Base-by-base conservation (phyloP, 257 asterid genomes). In the Agastache rugosa region DNA sequence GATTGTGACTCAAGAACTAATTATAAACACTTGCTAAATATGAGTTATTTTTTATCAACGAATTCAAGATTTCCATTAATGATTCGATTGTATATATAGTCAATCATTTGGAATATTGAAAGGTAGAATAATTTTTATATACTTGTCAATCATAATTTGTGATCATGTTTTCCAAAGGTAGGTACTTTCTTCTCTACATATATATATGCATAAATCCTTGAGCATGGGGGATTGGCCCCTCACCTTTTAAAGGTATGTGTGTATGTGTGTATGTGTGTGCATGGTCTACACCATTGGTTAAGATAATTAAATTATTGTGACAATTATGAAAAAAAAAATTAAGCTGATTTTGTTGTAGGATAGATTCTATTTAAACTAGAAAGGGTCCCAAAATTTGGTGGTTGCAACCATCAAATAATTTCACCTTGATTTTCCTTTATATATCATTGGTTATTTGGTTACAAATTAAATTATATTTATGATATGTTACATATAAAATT, bases 271-370 rank as follows among this genome's bases (percentile, higher is more conserved):
- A n/a, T 22, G 27, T 54, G 61, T 67, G 76, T 73, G 83, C 77
- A 76, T 77, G 82, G 82, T 86, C 83, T 79, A 77, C 76, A 77
- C 75, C 82, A 77, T 67, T 17, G 73, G 78, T 73, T 78, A 80
- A 62, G 68, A 67, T 64, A 59, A 47, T 31, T 31, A 31, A 78
- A 64, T 67, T 11, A 58, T 66, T 76, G 71, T 69, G 76, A 81
- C 56, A 66, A 62, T 79, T 79, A 72, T 79, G 75, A 60, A 9
- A 59, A 82, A 59, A 82, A 74, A 53, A 14, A 66, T 53, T 66
- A 78, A 58, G 48, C 64, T 78, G 69, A 54, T 74, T 20, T 64
- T 67, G 51, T 16, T 62, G 47, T 63, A 12, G 47, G 11, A 61
- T 72, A 67, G 74, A 72, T 76, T 72, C 53, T 63, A 60, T 61